Evolutionary conservation across 169 alveolate genomes (phyloP).

Genomic region (Plasmodium gonderi): DNA sequence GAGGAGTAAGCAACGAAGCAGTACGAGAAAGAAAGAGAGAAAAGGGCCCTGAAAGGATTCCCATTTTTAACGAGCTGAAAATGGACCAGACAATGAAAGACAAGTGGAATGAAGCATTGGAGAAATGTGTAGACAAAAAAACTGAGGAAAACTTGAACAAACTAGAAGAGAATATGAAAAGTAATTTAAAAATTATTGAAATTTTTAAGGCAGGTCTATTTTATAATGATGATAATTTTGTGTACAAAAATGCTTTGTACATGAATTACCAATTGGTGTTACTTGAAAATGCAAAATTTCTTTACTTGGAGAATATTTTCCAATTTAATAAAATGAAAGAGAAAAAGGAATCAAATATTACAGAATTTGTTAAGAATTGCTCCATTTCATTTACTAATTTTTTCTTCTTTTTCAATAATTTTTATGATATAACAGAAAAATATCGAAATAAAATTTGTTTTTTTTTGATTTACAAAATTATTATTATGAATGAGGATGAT

Average conservation of each 20-base stretch:
- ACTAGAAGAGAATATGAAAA: background rate
- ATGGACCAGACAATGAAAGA: background rate
- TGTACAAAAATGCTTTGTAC: conserved; percentile 28
- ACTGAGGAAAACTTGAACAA: background rate
- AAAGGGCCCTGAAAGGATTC: background rate
- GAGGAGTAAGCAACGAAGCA: background rate
- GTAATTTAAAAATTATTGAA: background rate
- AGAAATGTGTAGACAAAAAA: background rate
- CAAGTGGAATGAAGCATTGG: background rate
- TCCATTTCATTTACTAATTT: conserved; percentile 15
- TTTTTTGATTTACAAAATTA: conserved; percentile 40
- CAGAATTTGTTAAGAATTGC: background rate
- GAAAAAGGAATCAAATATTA: background rate
- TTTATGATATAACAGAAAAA: conserved; percentile 6
- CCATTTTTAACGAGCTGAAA: background rate
- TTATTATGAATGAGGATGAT: conserved; percentile 62
- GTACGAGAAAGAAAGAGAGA: background rate
- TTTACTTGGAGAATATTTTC: conserved; percentile 25
- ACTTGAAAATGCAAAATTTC: conserved; percentile 12
- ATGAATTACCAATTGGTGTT: conserved; percentile 21
- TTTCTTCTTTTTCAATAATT: conserved; percentile 36
- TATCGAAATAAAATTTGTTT: conserved; percentile 22
- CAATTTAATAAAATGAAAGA: background rate
- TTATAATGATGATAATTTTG: background rate
- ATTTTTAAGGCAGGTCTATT: conserved; percentile 33